Evolutionary conservation across 2,329 filamentous ascomycete species (phyloP).

Genomic region (Fusarium beomiforme): DNA sequence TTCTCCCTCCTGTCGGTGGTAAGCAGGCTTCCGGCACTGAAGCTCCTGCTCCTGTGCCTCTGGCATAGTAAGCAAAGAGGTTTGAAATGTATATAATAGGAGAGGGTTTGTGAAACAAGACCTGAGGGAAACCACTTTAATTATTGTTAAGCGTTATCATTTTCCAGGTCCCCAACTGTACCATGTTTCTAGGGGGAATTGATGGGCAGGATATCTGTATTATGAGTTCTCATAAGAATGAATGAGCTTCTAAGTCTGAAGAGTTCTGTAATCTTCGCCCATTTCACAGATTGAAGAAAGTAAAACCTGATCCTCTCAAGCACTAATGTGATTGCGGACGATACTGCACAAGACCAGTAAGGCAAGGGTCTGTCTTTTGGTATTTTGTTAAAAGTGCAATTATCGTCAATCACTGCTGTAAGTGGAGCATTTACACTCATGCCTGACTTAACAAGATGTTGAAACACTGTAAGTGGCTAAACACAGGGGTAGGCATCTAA

Average conservation of each 20-base stretch:
- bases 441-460: background rate
- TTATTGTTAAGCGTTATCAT: conserved; percentile 19
- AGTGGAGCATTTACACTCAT: background rate
- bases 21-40: conserved; percentile 47
- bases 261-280: background rate
- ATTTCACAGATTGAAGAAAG: background rate
- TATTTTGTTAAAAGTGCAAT: background rate
- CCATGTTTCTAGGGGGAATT: background rate
- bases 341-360: background rate
- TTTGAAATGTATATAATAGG: conserved; percentile 8
- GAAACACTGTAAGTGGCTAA: no score
- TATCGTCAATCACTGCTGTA: background rate
- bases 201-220: background rate
- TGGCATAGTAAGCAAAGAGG: conserved; percentile 15
- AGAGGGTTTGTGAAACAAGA: background rate
- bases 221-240: conserved; percentile 8
- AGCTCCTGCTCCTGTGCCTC: conserved; percentile 38
- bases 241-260: background rate
- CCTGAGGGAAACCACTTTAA: background rate
- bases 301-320: background rate
- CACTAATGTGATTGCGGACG: background rate
- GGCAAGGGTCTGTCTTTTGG: no score
- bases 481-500: background rate
- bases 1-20: conserved; percentile 55
- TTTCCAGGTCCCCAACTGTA: background rate